Evolutionary conservation across 2,329 filamentous ascomycete species (phyloP), one percentile per base, ranked within the genome.

Genomic region (Venturia oleaginea): DNA sequence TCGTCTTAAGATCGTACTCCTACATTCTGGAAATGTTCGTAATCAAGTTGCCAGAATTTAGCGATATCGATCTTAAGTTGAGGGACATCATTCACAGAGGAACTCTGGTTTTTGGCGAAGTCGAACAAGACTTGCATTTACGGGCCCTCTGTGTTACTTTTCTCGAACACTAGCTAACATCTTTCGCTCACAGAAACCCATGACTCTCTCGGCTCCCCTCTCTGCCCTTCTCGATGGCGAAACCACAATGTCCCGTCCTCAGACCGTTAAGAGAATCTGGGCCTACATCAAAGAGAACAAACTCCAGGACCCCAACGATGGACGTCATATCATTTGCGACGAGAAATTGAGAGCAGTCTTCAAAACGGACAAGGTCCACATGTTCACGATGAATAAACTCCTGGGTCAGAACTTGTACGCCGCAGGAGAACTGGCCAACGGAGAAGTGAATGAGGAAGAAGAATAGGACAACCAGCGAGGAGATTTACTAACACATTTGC

Each of bases 341-440:
- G 91, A 96, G 30, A 86, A 86, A 69, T 89, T 99, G 88, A 87
- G 90, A 66, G 89, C 89, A 7, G 89, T 99, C 8, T 99, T 99
- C 80, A 96, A 96, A 76, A 84, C 89, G 72, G 86, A 92, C 71
- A 90, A 85, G 71, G 89, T 99, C 61, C 91, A 97, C 77, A 99
- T 99, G 94, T 99, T 99, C 76, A 92, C 91, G 69, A 97, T 99
- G 93, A 97, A 96, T 81, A 97, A 97, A 80, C 85, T 96, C 19
- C 85, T 97, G 13, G 91, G 90, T 67, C 87, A 89, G 73, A 93
- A 97, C 72, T 81, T 97, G 46, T 97, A 96, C 73, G 90, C 89
- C 2, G 83, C 90, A 59, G 91, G 93, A 63, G 91, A 94, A 27
- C 46, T 51, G 55, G 59, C 38, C n/a, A 32, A 61, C 17, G 46